Evolutionary conservation across 352 stramenopile genomes (phyloP), one percentile per base, ranked within the genome.

Genomic region (Phytophthora cryptogea): DNA sequence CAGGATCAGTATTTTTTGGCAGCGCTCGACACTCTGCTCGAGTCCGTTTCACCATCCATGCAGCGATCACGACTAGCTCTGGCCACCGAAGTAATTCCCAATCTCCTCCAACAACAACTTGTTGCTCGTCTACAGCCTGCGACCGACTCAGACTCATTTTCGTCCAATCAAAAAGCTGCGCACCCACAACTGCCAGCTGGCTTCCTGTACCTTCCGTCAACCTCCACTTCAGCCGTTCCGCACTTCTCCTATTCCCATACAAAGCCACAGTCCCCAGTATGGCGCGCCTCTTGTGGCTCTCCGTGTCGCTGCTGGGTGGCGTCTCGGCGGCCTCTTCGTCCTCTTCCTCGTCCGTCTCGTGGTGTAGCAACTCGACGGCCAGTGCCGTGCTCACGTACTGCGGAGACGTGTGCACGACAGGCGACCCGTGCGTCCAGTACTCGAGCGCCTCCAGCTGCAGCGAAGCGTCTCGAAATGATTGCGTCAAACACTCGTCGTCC

Each of bases 361-460:
- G 75, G 66, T 90, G 83, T 53, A 54, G 23, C 27, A 74, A 88
- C 60, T 59, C 74, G 26, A 63, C 50, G 23, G 47, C 66, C 31
- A 62, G 48, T 16, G 74, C 78, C 23, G 55, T 76, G 43, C 80
- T 92, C 39, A 81, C 68, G 10, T 66, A 67, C 33, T 92, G 83
- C 63, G 83, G 76, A 28, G 16, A 23, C 14, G 32, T 36, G 4
- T 89, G 78, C 42, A 26, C 26, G 3, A 36, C 58, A 0, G 64
- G 74, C 45, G 65, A 88, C 55, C 75, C 80, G 23, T 93, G 83
- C 42, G 81, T 75, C 27, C 81, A 93, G 63, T 93, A 85, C 63
- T 49, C 65, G 26, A 57, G 47, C 16, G 62, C 63, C 11, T 64
- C 58, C 26, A 80, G 40, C 47, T 93, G 83, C 63, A 86, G 56